phyloP scores from a whole-genome alignment of 1,284 basidiomycete species.

The Taiwanofungus camphoratus region DNA sequence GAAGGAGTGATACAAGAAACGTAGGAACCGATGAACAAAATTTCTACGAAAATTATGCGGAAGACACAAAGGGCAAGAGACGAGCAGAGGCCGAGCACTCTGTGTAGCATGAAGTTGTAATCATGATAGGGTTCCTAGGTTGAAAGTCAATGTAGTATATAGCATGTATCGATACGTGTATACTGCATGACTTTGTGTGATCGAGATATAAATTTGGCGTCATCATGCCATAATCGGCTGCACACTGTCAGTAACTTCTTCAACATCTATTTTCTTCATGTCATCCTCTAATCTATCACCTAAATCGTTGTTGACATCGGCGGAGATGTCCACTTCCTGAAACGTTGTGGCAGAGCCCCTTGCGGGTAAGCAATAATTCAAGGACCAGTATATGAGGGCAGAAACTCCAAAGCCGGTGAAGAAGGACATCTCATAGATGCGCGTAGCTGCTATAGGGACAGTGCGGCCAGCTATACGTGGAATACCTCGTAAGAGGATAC shows the following conservation, averaged over 20 bases:
- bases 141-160: no score
- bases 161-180: no score
- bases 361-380: conserved; percentile 57
- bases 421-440: conserved; percentile 72
- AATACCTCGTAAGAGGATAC: conserved; percentile 18
- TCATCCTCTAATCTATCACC: not conserved
- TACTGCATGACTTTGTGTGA: no score
- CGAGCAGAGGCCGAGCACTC: conserved; percentile 16
- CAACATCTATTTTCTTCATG: conserved; percentile 10
- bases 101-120: not conserved
- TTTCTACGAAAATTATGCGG: conserved; percentile 83
- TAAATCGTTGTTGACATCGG: not conserved
- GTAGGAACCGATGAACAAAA: conserved; percentile 56
- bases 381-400: conserved; percentile 52
- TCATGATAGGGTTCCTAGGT: no score
- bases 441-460: conserved; percentile 60
- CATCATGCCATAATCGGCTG: conserved; percentile 1
- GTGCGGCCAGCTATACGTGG: conserved; percentile 40
- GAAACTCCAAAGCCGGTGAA: conserved; percentile 76
- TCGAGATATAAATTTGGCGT: not conserved
- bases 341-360: conserved; percentile 46
- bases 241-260: not conserved
- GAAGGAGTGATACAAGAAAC: conserved; percentile 39
- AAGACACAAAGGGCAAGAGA: conserved; percentile 74
- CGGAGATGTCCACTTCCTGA: conserved; percentile 58